Evolutionary conservation across 2,329 filamentous ascomycete species (phyloP), one percentile per base, ranked within the genome.

Genomic region (Fusarium lyarnte): DNA sequence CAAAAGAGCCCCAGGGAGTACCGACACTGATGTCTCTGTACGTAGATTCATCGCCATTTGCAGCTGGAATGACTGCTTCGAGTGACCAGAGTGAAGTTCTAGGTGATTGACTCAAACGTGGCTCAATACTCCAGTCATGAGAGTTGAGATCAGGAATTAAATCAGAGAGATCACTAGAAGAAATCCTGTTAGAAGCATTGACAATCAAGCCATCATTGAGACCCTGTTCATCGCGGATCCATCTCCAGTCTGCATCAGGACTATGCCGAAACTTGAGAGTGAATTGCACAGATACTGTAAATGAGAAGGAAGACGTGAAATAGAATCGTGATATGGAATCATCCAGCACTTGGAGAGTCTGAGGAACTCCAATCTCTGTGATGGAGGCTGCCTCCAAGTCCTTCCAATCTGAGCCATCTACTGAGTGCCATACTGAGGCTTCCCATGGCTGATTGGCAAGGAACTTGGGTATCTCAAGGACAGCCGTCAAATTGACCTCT

Each of bases 11-110:
- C 76, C 87, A 91, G 1, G 93, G 92, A 3, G 83, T 82, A 2
- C 94, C 94, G 2, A 97, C 81, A 5, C 84, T 81, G 35, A 90
- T 79, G 52, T 87, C 83, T 35, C 85, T 87, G 59, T 87, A 85
- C 0, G 87, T 85, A 8, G 94, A 92, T 7, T 85, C 79, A 42
- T 89, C 85, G 2, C 86, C 88, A 25, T 87, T 82, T 2, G 90
- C 89, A 8, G 88, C 83, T 39, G 87, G 82, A 42, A 93, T 86
- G 1, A 84, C 81, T 17, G 87, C 83, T 31, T 88, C 86, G 25
- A 95, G 80, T n/a, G 87, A 87, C 91, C 93, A 95, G 1, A 95
- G 82, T n/a, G 85, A 84, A 3, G 92, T 93, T 25, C 88, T 83
- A 6, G 91, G 90, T 5, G 90, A 90, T 68, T 95, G 91, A 69